These are phyloP conservation scores for Globisporangium radiosum DNA, from an alignment of 352 stramenopile genomes.

Conservation along the genomic window DNA sequence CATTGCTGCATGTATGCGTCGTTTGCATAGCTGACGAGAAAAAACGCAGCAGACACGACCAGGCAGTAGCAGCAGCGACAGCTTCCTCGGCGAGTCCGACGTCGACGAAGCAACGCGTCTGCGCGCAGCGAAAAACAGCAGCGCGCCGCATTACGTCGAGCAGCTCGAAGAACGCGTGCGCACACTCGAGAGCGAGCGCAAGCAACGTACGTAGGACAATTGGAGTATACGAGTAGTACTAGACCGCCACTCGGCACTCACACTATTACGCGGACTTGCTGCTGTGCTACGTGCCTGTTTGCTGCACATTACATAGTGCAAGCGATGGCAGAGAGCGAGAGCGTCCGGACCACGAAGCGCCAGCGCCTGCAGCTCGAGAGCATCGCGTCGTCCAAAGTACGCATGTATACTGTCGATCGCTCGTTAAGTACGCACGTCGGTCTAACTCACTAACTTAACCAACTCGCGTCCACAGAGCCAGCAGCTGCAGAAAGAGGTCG, in stretches of 20 bases:
- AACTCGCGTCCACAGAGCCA: slow-evolving; percentile 25
- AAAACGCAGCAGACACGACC: slow-evolving; percentile 1
- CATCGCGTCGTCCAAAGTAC: slow-evolving; percentile 48
- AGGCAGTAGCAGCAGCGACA: slow-evolving; percentile 6
- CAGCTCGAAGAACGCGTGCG: slow-evolving; percentile 29
- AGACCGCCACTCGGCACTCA: neutral
- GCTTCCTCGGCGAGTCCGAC: slow-evolving; percentile 26
- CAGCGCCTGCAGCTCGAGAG: slow-evolving; percentile 56
- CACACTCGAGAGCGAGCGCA: slow-evolving; percentile 23
- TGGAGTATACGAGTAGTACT: neutral
- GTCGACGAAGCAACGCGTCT: slow-evolving; percentile 23
- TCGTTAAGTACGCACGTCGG: neutral
- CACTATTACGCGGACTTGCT: neutral
- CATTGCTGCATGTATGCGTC: neutral
- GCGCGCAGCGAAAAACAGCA: slow-evolving; percentile 4
- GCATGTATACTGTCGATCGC: neutral
- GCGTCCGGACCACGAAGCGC: slow-evolving; percentile 28
- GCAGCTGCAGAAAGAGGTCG: slow-evolving; percentile 41
- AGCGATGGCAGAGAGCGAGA: slow-evolving; percentile 18
- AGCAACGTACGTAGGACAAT: slow-evolving; percentile 20
- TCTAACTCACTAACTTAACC: neutral
- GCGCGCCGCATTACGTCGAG: slow-evolving; percentile 5
- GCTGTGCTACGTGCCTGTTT: neutral
- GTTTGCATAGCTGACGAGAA: slow-evolving; percentile 6
- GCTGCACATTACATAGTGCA: slow-evolving; percentile 14